These are phyloP conservation scores for Nitzschia sp. DNA, from an alignment of 108 stramenopile species.

Conservation along the genomic window DNA sequence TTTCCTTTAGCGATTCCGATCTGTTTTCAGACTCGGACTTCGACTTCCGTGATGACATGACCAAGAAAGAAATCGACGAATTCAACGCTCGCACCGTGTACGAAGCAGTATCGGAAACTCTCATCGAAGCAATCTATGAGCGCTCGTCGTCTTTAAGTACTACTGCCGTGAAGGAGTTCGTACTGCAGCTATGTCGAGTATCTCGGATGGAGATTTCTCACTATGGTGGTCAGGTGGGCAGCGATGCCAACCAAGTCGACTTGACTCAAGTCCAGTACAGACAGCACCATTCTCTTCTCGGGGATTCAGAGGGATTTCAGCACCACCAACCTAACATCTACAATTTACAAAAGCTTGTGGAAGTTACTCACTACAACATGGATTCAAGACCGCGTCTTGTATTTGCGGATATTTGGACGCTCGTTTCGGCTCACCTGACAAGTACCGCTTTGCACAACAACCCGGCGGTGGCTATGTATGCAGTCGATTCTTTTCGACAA, in stretches of 20 bases:
- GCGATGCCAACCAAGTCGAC: conserved; percentile 70
- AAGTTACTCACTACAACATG: conserved; percentile 99
- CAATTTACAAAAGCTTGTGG: conserved; percentile 96
- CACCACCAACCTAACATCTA: conserved; percentile 91
- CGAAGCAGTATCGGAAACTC: conserved; percentile 70
- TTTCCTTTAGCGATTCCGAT: conserved; percentile 29
- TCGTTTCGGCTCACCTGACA: conserved; percentile 89
- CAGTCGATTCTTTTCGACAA: conserved; percentile 97
- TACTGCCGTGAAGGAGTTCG: conserved; percentile 85
- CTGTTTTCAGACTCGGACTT: conserved; percentile 59
- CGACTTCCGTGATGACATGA: conserved; percentile 73
- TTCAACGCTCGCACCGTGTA: conserved; percentile 78
- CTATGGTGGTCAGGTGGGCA: conserved; percentile 70
- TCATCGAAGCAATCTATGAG: conserved; percentile 88
- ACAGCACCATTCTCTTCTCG: conserved; percentile 62
- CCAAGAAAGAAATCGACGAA: conserved; percentile 81
- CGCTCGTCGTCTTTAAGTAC: conserved; percentile 76
- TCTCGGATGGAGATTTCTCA: conserved; percentile 91
- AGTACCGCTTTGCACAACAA: conserved; percentile 93
- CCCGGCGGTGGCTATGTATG: conserved; percentile 94
- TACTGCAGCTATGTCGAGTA: conserved; percentile 88
- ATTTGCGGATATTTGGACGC: conserved; percentile 94
- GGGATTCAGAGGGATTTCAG: conserved; percentile 45
- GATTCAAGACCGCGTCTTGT: conserved; percentile 90
- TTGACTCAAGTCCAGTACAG: conserved; percentile 75